These are phyloP conservation scores for Leccinum fallax DNA, from an alignment of 1,284 basidiomycete species.

Conservation along the genomic window DNA sequence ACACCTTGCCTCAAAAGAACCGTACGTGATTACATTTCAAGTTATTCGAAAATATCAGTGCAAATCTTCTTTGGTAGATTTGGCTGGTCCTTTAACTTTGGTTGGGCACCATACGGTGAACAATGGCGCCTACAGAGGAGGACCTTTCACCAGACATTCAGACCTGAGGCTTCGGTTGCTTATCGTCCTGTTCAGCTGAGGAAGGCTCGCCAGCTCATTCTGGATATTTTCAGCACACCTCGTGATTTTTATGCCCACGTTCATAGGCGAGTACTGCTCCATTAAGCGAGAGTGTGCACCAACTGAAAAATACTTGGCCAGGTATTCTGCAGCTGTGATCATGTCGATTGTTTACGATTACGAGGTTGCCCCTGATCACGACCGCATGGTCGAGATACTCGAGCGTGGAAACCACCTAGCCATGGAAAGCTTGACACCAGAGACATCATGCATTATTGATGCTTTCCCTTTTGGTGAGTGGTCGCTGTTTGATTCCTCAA, in stretches of 20 bases:
- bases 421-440: constrained; percentile 20
- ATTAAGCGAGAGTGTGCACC: too few relatives aligned
- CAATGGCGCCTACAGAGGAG: constrained; percentile 28
- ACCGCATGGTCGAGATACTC: constrained; percentile 24
- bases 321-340: constrained; percentile 25
- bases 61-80: constrained; percentile 19
- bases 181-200: constrained; percentile 24
- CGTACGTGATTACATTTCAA: constrained; percentile 11
- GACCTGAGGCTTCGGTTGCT: constrained; percentile 18
- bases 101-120: constrained; percentile 21
- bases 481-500: background rate
- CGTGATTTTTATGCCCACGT: constrained; percentile 21
- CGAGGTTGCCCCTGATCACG: constrained; percentile 15
- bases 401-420: constrained; percentile 19
- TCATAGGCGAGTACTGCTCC: constrained; percentile 10
- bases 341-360: constrained; percentile 33
- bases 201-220: constrained; percentile 23
- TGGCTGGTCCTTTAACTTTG: constrained; percentile 29
- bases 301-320: background rate
- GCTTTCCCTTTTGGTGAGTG: constrained; percentile 27
- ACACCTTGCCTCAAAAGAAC: constrained; percentile 24
- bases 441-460: constrained; percentile 17
- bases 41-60: background rate
- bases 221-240: constrained; percentile 23
- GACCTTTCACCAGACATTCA: constrained; percentile 34